phyloP scores from a whole-genome alignment of 305 asterid genomes.

The Fraxinus velutina region DNA sequence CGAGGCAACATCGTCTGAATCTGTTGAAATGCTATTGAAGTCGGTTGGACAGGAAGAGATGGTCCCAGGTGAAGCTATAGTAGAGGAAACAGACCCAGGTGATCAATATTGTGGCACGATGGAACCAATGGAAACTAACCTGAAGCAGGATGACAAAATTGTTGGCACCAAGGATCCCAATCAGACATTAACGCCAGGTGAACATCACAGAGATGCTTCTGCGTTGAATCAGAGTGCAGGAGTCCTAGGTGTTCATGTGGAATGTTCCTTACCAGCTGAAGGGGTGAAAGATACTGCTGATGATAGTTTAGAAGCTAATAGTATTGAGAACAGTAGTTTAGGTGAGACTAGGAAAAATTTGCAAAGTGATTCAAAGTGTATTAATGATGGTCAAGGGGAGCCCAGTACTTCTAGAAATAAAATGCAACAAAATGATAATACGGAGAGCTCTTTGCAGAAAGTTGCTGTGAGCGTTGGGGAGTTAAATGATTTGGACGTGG shows the following conservation, averaged over 20 bases:
- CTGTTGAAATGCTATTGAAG: conserved; percentile 94
- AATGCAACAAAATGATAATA: conserved; percentile 32
- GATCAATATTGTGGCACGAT: conserved; percentile 48
- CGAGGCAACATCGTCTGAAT: conserved; percentile 98
- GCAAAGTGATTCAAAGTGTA: conserved; percentile 24
- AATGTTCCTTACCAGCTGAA: conserved; percentile 30
- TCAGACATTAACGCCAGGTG: conserved; percentile 37
- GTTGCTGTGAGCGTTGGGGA: conserved; percentile 30
- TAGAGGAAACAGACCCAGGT: conserved; percentile 52
- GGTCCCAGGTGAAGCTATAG: conserved; percentile 53
- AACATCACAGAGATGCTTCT: conserved; percentile 36
- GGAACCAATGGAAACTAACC: conserved; percentile 38
- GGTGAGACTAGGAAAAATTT: conserved; percentile 31
- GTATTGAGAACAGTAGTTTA: conserved; percentile 31
- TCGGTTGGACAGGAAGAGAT: conserved; percentile 95
- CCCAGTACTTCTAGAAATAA: conserved; percentile 27
- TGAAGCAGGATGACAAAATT: conserved; percentile 35
- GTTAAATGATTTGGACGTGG: conserved; percentile 34
- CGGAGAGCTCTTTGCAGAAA: conserved; percentile 37
- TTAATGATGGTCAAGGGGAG: conserved; percentile 36
- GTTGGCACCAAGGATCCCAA: conserved; percentile 34
- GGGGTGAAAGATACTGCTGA: conserved; percentile 31
- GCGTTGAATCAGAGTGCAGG: conserved; percentile 36
- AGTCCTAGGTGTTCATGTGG: conserved; percentile 28
- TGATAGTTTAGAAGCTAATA: conserved; percentile 37